Evolutionary conservation across 2,329 filamentous ascomycete genomes (phyloP), one percentile per base, ranked within the genome.

Genomic region (Hypoxylon rubiginosum): DNA sequence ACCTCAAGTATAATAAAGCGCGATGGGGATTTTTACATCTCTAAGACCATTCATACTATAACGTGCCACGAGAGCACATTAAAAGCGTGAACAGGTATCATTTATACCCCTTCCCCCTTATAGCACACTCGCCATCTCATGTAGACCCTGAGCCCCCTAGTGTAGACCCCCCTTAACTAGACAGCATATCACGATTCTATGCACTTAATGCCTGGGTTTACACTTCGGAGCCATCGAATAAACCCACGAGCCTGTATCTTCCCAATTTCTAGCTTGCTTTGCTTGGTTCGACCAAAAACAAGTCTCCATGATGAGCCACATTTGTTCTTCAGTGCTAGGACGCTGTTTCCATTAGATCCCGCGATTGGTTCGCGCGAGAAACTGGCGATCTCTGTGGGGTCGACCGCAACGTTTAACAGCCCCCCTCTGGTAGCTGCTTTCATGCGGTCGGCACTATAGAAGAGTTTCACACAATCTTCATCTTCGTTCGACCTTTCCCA

Each of bases 161-260:
- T n/a, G n/a, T n/a, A n/a, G 28, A 30, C 13, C 32, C 21, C 21
- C 34, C 34, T 13, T n/a, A n/a, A 13, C 34, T 15, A n/a, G 13
- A n/a, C 7, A 30, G 7, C 15, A 30, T 30, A 4, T 50, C 46
- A 61, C 10, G n/a, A 34, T n/a, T 59, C 63, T 19, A 71, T n/a
- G 49, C 60, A 64, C 26, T 39, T 36, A 36, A 74, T 61, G 1
- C 53, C 52, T 0, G 62, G 61, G 24, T 70, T 72, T 10, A 72
- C 57, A 2, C 9, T 19, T 21, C 68, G 66, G 17, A 76, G 54
- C 74, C 73, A 76, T 34, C 62, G 62, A 17, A 71, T 64, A 11
- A 76, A 74, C 1, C 53, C 46, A 9, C 68, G 68, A 13, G 52
- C 58, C 43, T 75, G 74, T 13, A 72, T 57, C 52, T 68, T 74